phyloP scores from a whole-genome alignment of 1,284 basidiomycete species.

The Mycena sp. region DNA sequence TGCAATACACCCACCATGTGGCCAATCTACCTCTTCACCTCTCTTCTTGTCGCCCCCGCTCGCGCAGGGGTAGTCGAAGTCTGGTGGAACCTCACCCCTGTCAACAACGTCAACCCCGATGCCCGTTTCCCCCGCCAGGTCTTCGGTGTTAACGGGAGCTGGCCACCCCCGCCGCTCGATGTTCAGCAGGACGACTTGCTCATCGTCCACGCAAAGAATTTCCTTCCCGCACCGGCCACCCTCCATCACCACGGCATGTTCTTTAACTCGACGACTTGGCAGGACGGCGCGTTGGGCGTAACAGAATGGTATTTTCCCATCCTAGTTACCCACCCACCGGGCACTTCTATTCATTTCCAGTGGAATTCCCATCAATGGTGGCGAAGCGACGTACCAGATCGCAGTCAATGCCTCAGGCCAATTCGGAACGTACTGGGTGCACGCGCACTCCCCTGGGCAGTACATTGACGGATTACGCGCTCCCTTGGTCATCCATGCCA shows the following conservation, averaged over 20 bases:
- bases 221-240: conserved; percentile 67
- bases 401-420: conserved; percentile 76
- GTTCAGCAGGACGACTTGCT: conserved; percentile 80
- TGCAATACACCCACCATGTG: conserved; percentile 31
- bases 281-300: conserved; percentile 87
- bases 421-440: conserved; percentile 92
- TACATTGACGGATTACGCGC: conserved; percentile 89
- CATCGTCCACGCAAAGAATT: conserved; percentile 80
- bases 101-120: conserved; percentile 78
- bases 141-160: conserved; percentile 89
- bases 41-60: conserved; percentile 41
- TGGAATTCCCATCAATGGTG: conserved; percentile 84
- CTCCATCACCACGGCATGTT: conserved; percentile 94
- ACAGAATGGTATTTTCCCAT: conserved; percentile 74
- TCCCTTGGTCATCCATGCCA: conserved; percentile 79
- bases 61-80: conserved; percentile 70
- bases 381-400: conserved; percentile 82
- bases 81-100: conserved; percentile 87
- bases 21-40: conserved; percentile 23
- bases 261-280: conserved; percentile 88
- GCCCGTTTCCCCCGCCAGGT: conserved; percentile 77
- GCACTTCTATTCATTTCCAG: conserved; percentile 48
- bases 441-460: conserved; percentile 82
- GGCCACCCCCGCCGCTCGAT: conserved; percentile 90
- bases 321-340: neutral